Base-by-base conservation (phyloP, 2,329 filamentous ascomycete genomes). In the Aspergillus piperis region DNA sequence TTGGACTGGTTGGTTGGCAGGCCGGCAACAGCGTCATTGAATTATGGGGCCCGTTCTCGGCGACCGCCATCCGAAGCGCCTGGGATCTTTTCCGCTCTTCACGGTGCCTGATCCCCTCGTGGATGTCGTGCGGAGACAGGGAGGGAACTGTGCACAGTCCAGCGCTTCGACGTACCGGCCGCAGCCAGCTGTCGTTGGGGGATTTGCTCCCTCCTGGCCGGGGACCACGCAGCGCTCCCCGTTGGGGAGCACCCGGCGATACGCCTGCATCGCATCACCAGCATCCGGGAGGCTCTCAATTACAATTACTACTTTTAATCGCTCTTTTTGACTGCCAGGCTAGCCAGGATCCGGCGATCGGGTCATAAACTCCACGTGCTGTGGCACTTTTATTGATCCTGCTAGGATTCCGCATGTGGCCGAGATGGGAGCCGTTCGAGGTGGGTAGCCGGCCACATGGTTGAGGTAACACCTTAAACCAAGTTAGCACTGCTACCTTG, bases 311-410 rank as follows among this genome's bases (percentile, higher is more conserved):
- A 57, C 32, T 36, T 60, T 15, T 57, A 59, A 59, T 52, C 23
- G 13, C 32, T 23, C 21, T 60, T 36, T 62, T 36, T 21, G 21
- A 57, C 25, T 44, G 25, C 42, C 54, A 58, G 48, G 56, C 58
- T 44, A 62, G 42, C 57, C 58, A 62, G 62, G 61, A 61, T 64
- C 60, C 19, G 54, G 48, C 53, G 63, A 64, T 64, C 63, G 55
- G 49, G 58, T 52, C 51, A 56, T 52, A 41, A 39, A 47, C 59
- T 61, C 63, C 63, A 63, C 63, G 59, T 64, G 63, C 58, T 52
- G 59, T 63, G 54, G 58, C 63, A 61, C 56, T 64, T 64, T 63
- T 56, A 63, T 61, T 61, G 63, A 64, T 64, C 63, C 63, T 64
- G 57, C 56, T 63, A 55, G 58, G 36, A 58, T 62, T 51, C 38